Base-by-base conservation (phyloP, 2,329 filamentous ascomycete genomes). In the Beauveria brongniartii region DNA sequence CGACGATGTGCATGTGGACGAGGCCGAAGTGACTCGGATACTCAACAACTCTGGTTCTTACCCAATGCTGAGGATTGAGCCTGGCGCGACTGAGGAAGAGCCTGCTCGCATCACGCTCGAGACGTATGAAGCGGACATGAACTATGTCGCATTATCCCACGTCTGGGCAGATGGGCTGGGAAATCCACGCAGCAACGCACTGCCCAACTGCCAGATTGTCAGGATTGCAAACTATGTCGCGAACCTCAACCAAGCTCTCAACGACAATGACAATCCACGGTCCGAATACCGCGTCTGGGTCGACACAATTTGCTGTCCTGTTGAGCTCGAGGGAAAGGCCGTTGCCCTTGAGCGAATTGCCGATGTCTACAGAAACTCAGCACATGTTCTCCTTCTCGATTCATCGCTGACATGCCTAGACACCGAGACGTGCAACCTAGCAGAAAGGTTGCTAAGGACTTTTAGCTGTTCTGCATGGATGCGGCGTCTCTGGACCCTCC, bases 401-500 rank as follows among this genome's bases (percentile, higher is more conserved):
- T 65, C 68, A 3, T 67, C 70, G 0, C 63, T 75, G 1, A 65
- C 67, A 41, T 62, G 8, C 67, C 67, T 44, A 51, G 62, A 20
- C 63, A 66, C 0, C 40, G 65, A 3, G 41, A 57, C 5, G 57
- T 62, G 14, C 58, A 64, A 14, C 59, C 55, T 8, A 64, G 65
- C 58, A 5, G 72, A 75, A 50, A 59, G 71, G 16, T 54, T 74
- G 0, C 56, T 71, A 5, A 65, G 71, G 18, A 66, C 73, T 3
- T 67, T 74, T 37, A 69, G 61, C 5, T 64, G 66, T 14, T 74
- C 73, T 4, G 65, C 69, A 22, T 77, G 75, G 74, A 73, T 75
- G 65, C 67, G 72, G 50, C 65, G 74, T 5, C 65, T 75, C 1
- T 77, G 74, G 75, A 77, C 75, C 0, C 67, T 76, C 16, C 74